These are phyloP conservation scores for Gastrodia elata DNA, from an alignment of 106 monocot species.

Conservation along the genomic window DNA sequence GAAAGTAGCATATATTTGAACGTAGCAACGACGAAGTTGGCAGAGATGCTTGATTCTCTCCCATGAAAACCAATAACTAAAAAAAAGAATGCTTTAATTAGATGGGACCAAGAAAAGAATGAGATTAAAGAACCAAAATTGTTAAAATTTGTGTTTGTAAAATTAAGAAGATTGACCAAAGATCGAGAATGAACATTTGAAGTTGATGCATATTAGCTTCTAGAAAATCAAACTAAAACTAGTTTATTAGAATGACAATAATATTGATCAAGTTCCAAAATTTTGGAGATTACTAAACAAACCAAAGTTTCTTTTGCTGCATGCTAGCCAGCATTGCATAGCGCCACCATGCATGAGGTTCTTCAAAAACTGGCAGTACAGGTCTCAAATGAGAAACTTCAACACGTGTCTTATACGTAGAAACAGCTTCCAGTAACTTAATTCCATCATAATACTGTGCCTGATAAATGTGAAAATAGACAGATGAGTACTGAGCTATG, in stretches of 20 bases:
- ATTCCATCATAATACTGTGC: slow-evolving; percentile 95
- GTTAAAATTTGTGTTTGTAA: not conserved
- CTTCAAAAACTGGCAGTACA: slow-evolving; percentile 44
- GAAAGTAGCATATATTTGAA: slow-evolving; percentile 65
- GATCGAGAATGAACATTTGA: not conserved
- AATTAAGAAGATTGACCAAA: not conserved
- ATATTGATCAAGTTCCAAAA: not conserved
- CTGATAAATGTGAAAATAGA: slow-evolving; percentile 27
- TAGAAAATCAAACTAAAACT: not conserved
- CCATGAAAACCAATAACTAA: slow-evolving; percentile 84
- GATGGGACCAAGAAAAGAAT: not conserved
- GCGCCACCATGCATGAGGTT: slow-evolving; percentile 87
- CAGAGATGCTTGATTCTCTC: slow-evolving; percentile 91
- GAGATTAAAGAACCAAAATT: not conserved
- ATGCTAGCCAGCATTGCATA: slow-evolving; percentile 78
- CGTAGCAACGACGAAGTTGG: slow-evolving; percentile 82
- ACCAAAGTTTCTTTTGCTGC: slow-evolving; percentile 93
- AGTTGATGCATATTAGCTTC: not conserved
- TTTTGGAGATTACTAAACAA: not conserved
- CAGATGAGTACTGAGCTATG: not conserved
- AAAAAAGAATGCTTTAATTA: not conserved
- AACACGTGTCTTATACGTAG: slow-evolving; percentile 72
- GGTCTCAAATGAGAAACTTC: slow-evolving; percentile 93
- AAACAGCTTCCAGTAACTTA: slow-evolving; percentile 69
- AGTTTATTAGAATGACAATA: not conserved